Evolutionary conservation across 768 basidiomycete genomes (phyloP), one percentile per base, ranked within the genome.

Genomic region (Russula ochroleuca): DNA sequence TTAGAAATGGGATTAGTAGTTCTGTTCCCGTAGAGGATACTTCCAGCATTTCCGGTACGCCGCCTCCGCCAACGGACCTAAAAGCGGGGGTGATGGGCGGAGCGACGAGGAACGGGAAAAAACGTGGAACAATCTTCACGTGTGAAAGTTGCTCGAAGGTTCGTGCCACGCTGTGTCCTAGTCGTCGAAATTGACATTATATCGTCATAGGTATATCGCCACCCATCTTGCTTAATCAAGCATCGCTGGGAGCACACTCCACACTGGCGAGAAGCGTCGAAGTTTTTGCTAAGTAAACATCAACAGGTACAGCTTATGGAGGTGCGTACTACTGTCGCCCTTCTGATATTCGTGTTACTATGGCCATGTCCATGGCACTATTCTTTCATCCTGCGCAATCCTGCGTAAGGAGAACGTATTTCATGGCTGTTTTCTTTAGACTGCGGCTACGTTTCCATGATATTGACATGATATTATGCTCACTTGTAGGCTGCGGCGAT

Each of bases 211-310:
- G 85, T 91, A 43, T 93, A 92, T 74, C 85, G 89, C 57, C 95
- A 98, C 75, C 94, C 94, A 2, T 92, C 90, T 14, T 98, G 95
- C 75, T 79, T 98, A 53, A 91, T 95, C 75, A 98, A 98, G 75
- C 96, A 98, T 72, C 89, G 96, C 38, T 98, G 96, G 96, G 95
- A 98, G 71, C 93, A 96, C 72, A 92, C 91, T 38, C 91, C 92
- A 21, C 94, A 97, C 70, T 98, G 96, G 96, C 87, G 90, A 49
- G 92, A 94, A 73, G 90, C 94, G 2, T 83, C 88, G 68, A 92
- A 94, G 73, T 86, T 94, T 69, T 84, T 94, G 37, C 79, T 98
- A 62, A 92, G 88, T 75, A 98, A 98, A 76, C 95, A 98, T 73
- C 94, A 98, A 71, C 95, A 98, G 69, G 96, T 99, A 0, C 96